phyloP scores from a whole-genome alignment of 208 protist species.

The Leishmania tropica region DNA sequence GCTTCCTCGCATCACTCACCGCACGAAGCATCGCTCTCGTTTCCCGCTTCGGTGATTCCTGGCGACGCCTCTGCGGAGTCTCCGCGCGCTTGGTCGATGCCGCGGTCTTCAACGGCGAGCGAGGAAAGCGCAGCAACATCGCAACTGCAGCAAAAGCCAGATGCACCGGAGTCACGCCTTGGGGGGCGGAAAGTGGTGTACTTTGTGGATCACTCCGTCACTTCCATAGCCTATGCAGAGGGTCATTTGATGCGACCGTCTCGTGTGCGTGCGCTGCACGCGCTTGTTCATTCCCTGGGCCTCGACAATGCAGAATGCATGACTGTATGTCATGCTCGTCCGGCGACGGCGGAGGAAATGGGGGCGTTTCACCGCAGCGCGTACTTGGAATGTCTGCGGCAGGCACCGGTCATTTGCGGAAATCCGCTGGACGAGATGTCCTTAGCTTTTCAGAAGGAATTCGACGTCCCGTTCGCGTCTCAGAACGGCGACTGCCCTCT shows the following conservation, averaged over 20 bases:
- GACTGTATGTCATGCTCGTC: slow-evolving; percentile 57
- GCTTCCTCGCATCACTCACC: not conserved
- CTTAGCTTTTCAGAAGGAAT: slow-evolving; percentile 79
- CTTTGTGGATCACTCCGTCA: slow-evolving; percentile 75
- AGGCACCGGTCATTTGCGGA: slow-evolving; percentile 62
- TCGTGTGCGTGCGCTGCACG: slow-evolving; percentile 68
- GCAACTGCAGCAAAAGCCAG: not conserved
- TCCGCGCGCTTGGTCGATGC: not conserved
- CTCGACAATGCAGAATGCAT: slow-evolving; percentile 49
- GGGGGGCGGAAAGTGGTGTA: slow-evolving; percentile 59
- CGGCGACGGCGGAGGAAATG: slow-evolving; percentile 69
- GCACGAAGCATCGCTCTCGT: not conserved
- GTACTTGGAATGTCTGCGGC: slow-evolving; percentile 76
- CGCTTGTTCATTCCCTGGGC: slow-evolving; percentile 76
- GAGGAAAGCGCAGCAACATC: not conserved
- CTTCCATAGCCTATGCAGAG: slow-evolving; percentile 71
- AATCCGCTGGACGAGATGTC: slow-evolving; percentile 61
- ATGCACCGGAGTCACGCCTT: not conserved
- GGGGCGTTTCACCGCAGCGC: slow-evolving; percentile 65
- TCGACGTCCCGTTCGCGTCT: slow-evolving; percentile 70
- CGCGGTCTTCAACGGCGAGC: not conserved
- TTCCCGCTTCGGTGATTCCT: not conserved
- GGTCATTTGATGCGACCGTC: slow-evolving; percentile 80
- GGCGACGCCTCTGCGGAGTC: not conserved
- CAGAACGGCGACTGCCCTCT: slow-evolving; percentile 76